Conservation (phyloP, 768 basidiomycete genomes). For the Steccherinum ochraceum region DNA sequence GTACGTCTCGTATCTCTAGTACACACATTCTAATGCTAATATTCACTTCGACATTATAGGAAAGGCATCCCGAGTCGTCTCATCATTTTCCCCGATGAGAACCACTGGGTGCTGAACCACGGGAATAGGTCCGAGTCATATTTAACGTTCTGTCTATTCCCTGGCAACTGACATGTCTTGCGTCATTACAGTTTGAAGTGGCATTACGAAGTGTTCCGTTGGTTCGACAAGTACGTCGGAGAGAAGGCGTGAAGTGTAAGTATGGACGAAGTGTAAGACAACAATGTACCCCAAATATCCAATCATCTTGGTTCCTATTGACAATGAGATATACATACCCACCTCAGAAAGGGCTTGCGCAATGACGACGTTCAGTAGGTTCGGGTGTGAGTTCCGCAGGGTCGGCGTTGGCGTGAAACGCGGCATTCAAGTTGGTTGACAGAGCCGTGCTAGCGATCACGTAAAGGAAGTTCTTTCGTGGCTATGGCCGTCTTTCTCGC, state of each 20-base stretch:
- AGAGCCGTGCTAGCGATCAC: too few species aligned
- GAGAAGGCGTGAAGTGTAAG: conserved; percentile 1
- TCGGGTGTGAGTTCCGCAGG: too few species aligned
- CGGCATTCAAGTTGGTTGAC: too few species aligned
- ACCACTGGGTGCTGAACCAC: conserved; percentile 85
- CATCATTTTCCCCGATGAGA: conserved; percentile 85
- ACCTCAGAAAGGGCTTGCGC: neutral
- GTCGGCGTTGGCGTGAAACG: neutral
- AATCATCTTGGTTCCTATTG: too few species aligned
- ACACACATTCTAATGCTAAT: neutral
- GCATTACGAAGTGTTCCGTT: conserved; percentile 92
- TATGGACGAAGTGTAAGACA: neutral
- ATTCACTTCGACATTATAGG: conserved; percentile 28
- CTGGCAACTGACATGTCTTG: neutral
- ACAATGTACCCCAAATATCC: too few species aligned
- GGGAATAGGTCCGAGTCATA: conserved; percentile 71
- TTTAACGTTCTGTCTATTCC: neutral
- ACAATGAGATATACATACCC: too few species aligned
- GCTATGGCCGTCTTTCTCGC: too few species aligned
- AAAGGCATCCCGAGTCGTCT: conserved; percentile 67
- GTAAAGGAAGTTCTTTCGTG: too few species aligned
- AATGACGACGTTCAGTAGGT: neutral
- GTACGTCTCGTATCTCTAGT: conserved; percentile 39
- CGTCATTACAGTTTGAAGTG: conserved; percentile 64
- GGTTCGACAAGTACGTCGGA: conserved; percentile 72